Percentiles rank a stretch among this genome's conserved stretches.
phyloP scores from a whole-genome alignment of 768 basidiomycete species.

The Podaxis sp. region DNA sequence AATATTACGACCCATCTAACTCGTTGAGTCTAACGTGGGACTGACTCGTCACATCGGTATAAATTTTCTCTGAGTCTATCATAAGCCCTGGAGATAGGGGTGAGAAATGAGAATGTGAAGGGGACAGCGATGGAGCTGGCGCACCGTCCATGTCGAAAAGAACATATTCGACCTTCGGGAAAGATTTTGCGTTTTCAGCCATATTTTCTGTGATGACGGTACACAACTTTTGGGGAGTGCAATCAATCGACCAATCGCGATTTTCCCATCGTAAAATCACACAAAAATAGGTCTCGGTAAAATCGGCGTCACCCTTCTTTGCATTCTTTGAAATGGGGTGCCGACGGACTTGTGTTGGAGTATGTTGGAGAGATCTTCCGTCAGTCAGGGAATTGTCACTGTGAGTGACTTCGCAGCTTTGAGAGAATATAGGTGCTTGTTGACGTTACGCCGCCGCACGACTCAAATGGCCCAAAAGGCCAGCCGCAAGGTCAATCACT shows the following conservation, averaged over 20 bases:
- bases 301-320: neutral
- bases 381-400: neutral
- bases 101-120: neutral
- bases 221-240: neutral
- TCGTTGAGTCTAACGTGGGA: conserved; percentile 19
- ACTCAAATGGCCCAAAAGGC: neutral
- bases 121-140: conserved; percentile 11
- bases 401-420: neutral
- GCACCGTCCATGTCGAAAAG: conserved; percentile 76
- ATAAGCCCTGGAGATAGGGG: conserved; percentile 50
- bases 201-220: conserved; percentile 6
- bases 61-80: conserved; percentile 76
- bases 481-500: neutral
- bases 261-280: neutral
- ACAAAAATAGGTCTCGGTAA: conserved; percentile 5
- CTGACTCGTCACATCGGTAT: conserved; percentile 78
- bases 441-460: neutral
- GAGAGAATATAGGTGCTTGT: neutral
- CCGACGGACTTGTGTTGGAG: neutral
- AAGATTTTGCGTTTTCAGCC: conserved; percentile 14
- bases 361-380: neutral
- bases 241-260: conserved; percentile 1
- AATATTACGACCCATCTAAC: neutral
- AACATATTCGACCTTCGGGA: conserved; percentile 52
- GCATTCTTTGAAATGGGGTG: neutral